Conservation (phyloP, 768 basidiomycete species). For the Auricularia cornea region DNA sequence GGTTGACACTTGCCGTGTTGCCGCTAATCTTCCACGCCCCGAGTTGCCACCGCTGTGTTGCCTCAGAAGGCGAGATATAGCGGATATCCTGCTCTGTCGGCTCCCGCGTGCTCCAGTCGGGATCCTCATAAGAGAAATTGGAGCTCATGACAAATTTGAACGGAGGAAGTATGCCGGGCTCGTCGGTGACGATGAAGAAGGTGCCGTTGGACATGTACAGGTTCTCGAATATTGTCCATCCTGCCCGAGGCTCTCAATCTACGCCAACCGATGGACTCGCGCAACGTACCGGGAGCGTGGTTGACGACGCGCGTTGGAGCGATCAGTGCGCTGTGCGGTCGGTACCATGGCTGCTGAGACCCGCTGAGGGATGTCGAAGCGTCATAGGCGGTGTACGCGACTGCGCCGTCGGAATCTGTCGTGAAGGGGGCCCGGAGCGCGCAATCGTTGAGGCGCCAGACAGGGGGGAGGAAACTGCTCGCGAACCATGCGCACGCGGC, state of each 20-base stretch:
- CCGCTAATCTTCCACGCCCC: constrained; percentile 61
- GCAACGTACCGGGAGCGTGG: neutral
- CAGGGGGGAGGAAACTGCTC: too few relatives aligned
- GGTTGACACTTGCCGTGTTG: constrained; percentile 47
- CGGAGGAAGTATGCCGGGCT: constrained; percentile 37
- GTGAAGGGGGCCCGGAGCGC: too few relatives aligned
- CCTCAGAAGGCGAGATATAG: constrained; percentile 51
- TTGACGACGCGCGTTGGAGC: neutral
- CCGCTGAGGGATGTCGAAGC: neutral
- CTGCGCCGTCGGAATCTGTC: too few relatives aligned
- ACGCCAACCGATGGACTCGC: neutral
- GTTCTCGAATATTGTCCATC: constrained; percentile 80
- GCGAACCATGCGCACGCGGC: too few relatives aligned
- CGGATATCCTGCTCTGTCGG: constrained; percentile 57
- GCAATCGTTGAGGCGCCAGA: too few relatives aligned
- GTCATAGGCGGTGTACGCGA: neutral
- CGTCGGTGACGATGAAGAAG: constrained; percentile 54
- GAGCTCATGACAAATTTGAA: constrained; percentile 57
- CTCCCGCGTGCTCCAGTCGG: constrained; percentile 58
- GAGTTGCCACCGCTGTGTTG: constrained; percentile 47
- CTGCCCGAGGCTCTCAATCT: constrained; percentile 23
- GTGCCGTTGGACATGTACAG: constrained; percentile 82
- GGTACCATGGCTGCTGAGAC: neutral
- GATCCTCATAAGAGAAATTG: constrained; percentile 45
- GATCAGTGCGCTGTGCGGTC: neutral